Base-by-base conservation (phyloP, 164 flowering plant genomes). In the Aristolochia contorta region DNA sequence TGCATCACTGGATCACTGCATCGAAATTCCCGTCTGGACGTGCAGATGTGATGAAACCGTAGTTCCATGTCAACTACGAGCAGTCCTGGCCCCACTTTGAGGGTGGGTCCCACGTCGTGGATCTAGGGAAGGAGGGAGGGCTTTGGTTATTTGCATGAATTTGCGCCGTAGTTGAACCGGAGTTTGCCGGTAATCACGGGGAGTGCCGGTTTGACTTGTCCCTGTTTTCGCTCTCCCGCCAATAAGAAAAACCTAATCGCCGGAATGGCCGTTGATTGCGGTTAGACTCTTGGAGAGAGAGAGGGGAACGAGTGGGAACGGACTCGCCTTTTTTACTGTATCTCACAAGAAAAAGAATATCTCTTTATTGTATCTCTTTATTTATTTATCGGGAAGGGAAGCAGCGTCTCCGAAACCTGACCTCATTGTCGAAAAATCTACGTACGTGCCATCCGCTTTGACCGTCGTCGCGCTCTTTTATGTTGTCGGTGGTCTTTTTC, bases 401-500 rank as follows among this genome's bases (percentile, higher is more conserved):
- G n/a, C 52, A 19, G 13, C 1, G 21, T 4, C 21, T 4, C 52
- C 6, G n/a, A 48, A 22, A 21, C n/a, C n/a, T 22, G 12, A 12
- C 22, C 6, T 12, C 14, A 12, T 24, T 46, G 19, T 16, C 5
- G 22, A 20, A 13, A 18, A 61, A 61, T 15, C 23, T 55, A 56
- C 60, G 19, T 25, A 16, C 49, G 15, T 48, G 23, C 55, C 60
- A 58, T 54, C 24, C 2, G 30, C 18, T 21, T 54, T 54, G 57
- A 25, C 33, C 18, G 1, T 12, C 33, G 43, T 37, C 6, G 57
- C 6, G 27, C 15, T 22, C 5, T 3, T 54, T 14, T 32, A 12
- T 54, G 16, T 22, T 69, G 83, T 79, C 80, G 83, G 80, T 58
- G 63, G 51, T 18, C 32, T 48, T 60, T 59, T 60, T 60, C 12